Evolutionary conservation across 257 asterid genomes (phyloP).

Genomic region (Penstemon eatonii): DNA sequence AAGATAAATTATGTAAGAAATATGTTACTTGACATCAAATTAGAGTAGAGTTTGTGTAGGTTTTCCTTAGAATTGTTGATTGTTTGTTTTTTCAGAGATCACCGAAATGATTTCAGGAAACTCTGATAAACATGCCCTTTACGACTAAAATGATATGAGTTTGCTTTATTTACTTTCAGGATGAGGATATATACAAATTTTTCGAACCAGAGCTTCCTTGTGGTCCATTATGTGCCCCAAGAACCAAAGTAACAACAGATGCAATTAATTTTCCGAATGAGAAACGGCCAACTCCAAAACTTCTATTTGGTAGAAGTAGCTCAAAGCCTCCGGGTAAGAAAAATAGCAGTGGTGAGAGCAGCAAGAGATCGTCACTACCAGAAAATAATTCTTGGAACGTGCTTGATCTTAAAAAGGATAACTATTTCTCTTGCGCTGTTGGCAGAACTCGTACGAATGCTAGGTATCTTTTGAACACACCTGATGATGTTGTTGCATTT

Average conservation of each 20-base stretch:
- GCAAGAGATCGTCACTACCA: conserved; percentile 22
- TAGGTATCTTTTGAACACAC: conserved; percentile 59
- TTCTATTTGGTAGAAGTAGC: conserved; percentile 42
- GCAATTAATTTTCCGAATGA: conserved; percentile 42
- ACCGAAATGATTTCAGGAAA: too few species aligned
- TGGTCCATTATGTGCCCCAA: conserved; percentile 43
- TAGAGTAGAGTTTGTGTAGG: too few species aligned
- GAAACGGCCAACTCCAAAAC: conserved; percentile 44
- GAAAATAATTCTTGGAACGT: conserved; percentile 65
- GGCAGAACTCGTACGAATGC: conserved; percentile 83
- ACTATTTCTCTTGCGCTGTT: conserved; percentile 91
- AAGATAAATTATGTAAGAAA: too few species aligned
- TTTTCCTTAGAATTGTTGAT: too few species aligned
- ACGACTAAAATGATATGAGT: too few species aligned
- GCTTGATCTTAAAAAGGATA: conserved; percentile 88
- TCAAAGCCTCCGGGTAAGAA: conserved; percentile 41
- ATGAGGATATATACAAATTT: conserved; percentile 85
- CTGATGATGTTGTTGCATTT: conserved; percentile 69
- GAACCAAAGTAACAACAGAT: conserved; percentile 46
- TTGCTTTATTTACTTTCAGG: conserved; percentile 31
- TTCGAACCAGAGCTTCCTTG: conserved; percentile 93
- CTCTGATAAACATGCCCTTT: too few species aligned
- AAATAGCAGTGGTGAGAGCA: conserved; percentile 21
- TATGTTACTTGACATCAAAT: too few species aligned
- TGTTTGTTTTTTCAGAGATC: too few species aligned